Conservation (phyloP, 495 filamentous ascomycete species). For the Pyronema domesticum region DNA sequence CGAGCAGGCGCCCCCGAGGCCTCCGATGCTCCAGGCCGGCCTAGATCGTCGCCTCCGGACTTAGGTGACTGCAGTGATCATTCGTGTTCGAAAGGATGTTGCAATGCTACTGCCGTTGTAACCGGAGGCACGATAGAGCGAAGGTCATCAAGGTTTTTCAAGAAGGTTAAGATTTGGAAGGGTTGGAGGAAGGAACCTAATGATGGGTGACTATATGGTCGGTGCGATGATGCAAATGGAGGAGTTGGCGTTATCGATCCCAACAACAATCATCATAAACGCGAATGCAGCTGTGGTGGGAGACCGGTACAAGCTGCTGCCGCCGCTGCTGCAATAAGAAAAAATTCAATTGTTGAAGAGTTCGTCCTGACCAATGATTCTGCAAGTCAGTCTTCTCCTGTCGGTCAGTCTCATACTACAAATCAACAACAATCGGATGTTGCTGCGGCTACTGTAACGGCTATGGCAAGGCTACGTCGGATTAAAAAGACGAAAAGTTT, state of each 20-base stretch:
- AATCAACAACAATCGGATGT: not conserved
- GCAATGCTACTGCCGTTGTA: constrained; percentile 15
- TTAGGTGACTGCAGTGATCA: constrained; percentile 24
- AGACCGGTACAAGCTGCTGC: not conserved
- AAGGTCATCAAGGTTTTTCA: constrained; percentile 23
- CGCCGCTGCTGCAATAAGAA: constrained; percentile 4
- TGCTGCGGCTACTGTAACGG: not conserved
- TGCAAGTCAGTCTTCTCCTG: not conserved
- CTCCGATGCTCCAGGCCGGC: constrained; percentile 12
- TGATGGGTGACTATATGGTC: constrained; percentile 25
- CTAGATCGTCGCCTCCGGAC: constrained; percentile 23
- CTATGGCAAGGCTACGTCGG: constrained; percentile 7
- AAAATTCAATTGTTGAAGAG: constrained; percentile 11
- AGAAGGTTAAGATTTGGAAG: constrained; percentile 22
- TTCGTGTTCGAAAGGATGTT: constrained; percentile 21
- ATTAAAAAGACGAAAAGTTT: constrained; percentile 24
- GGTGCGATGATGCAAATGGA: constrained; percentile 10
- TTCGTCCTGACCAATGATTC: constrained; percentile 4
- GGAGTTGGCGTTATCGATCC: not conserved
- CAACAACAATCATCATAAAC: not conserved
- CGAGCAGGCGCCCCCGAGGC: constrained; percentile 12
- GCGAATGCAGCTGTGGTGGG: constrained; percentile 4
- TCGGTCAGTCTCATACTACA: not conserved
- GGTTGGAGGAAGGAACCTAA: constrained; percentile 17
- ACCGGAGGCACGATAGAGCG: constrained; percentile 19